phyloP scores from a whole-genome alignment of 83 land plant genomes.

The Thuja plicata region DNA sequence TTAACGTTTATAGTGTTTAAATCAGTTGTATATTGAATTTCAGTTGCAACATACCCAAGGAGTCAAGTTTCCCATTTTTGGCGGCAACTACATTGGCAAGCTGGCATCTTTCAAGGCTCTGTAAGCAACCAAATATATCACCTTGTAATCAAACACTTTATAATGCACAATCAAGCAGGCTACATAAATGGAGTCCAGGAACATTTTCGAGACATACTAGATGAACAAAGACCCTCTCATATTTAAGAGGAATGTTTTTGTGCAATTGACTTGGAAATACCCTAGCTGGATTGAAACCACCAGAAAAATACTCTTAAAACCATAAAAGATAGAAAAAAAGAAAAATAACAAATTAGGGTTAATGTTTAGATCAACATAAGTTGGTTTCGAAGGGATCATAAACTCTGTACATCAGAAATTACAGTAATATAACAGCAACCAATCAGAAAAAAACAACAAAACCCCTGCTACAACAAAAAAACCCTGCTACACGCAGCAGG shows the following conservation, averaged over 20 bases:
- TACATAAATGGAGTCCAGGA: background rate
- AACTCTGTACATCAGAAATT: no score
- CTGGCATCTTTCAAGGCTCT: conserved; percentile 85
- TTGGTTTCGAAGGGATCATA: no score
- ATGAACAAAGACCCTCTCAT: background rate
- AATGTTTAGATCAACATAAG: no score
- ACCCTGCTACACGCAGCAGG: no score
- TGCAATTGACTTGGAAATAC: background rate
- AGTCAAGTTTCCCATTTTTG: conserved; percentile 74
- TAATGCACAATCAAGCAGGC: background rate
- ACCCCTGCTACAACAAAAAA: no score
- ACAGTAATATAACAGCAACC: no score
- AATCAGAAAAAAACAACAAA: no score
- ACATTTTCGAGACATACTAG: background rate
- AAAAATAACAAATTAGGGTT: background rate
- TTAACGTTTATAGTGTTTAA: background rate
- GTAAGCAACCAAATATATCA: background rate
- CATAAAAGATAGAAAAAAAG: background rate
- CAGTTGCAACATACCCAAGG: conserved; percentile 44
- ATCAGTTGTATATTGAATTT: background rate
- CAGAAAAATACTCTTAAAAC: no score
- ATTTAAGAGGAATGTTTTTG: background rate
- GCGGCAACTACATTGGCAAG: conserved; percentile 68
- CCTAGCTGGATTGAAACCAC: background rate
- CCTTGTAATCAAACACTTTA: background rate